Percentiles rank a stretch among this genome's conserved stretches.
Evolutionary conservation across 2,329 filamentous ascomycete genomes (phyloP).

Genomic region (Nothomitra cinnamomea): DNA sequence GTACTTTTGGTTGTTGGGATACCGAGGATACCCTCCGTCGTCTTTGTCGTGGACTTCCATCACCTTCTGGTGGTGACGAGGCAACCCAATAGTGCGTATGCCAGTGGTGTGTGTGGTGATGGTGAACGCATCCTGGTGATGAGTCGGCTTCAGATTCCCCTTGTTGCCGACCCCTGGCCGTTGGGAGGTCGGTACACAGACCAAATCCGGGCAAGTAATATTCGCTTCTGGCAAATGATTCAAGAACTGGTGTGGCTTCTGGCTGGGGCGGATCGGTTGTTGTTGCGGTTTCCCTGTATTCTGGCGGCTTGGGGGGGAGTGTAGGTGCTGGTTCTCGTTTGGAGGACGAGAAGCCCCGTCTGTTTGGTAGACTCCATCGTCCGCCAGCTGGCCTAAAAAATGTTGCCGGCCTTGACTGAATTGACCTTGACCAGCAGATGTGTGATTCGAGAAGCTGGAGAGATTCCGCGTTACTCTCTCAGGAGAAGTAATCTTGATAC

Average conservation of each 20-base stretch:
- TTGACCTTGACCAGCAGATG: too few species aligned
- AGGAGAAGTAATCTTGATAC: not conserved
- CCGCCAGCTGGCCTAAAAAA: constrained; percentile 3
- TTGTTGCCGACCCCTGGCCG: not conserved
- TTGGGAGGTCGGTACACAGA: not conserved
- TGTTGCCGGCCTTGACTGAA: not conserved
- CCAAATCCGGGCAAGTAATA: constrained; percentile 1
- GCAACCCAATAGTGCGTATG: not conserved
- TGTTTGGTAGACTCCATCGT: not conserved
- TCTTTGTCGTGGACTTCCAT: not conserved
- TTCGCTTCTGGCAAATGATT: not conserved
- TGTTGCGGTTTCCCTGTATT: not conserved
- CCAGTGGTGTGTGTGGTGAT: constrained; percentile 3
- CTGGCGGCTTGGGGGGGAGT: not conserved
- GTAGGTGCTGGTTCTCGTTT: not conserved
- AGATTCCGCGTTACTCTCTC: not conserved
- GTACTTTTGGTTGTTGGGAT: too few species aligned
- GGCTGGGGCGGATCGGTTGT: not conserved
- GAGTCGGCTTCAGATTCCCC: not conserved
- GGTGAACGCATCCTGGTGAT: constrained; percentile 3
- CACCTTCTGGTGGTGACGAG: not conserved
- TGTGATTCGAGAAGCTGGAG: not conserved
- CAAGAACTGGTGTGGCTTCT: not conserved
- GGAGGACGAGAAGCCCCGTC: not conserved
- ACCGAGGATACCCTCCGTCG: too few species aligned